These are phyloP conservation scores for Suhomyces emberorum DNA, from an alignment of 805 yeast species.

Conservation along the genomic window DNA sequence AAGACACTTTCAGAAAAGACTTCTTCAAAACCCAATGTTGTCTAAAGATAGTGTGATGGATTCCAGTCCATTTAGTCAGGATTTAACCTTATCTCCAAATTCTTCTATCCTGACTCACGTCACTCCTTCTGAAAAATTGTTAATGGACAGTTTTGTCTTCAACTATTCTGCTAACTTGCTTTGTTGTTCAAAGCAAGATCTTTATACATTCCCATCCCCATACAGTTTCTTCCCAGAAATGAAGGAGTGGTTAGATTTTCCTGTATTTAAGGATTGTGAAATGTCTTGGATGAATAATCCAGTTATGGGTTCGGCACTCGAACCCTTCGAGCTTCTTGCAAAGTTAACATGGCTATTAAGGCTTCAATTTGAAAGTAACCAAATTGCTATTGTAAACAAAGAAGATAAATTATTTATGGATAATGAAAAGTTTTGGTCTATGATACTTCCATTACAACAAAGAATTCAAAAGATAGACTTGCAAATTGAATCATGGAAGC, in stretches of 20 bases:
- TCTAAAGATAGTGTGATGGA: background rate
- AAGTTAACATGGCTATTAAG: slow-evolving; percentile 38
- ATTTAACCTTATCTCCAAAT: too few relatives aligned
- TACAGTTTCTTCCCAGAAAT: slow-evolving; percentile 29
- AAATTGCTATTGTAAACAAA: background rate
- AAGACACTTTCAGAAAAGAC: slow-evolving; percentile 8
- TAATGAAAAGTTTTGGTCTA: slow-evolving; percentile 9
- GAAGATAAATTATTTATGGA: slow-evolving; percentile 5
- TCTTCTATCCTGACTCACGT: background rate
- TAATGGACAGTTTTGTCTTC: slow-evolving; percentile 44
- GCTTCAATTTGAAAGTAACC: slow-evolving; percentile 8
- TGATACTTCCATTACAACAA: slow-evolving; percentile 6
- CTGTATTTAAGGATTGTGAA: slow-evolving; percentile 31
- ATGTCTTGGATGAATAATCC: slow-evolving; percentile 46
- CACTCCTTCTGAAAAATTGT: slow-evolving; percentile 31
- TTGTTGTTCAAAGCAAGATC: slow-evolving; percentile 27
- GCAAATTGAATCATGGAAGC: slow-evolving; percentile 5
- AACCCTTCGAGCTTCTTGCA: slow-evolving; percentile 34
- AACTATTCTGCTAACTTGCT: slow-evolving; percentile 39
- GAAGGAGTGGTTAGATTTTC: slow-evolving; percentile 31
- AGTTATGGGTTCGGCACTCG: slow-evolving; percentile 35
- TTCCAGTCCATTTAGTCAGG: background rate
- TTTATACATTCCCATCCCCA: slow-evolving; percentile 39
- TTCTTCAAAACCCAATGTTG: background rate
- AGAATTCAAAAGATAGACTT: slow-evolving; percentile 3